Percentiles rank a stretch among this genome's conserved stretches.
These are phyloP conservation scores for Pyrenophora teres DNA, from an alignment of 2,329 filamentous ascomycete species.

Conservation along the genomic window DNA sequence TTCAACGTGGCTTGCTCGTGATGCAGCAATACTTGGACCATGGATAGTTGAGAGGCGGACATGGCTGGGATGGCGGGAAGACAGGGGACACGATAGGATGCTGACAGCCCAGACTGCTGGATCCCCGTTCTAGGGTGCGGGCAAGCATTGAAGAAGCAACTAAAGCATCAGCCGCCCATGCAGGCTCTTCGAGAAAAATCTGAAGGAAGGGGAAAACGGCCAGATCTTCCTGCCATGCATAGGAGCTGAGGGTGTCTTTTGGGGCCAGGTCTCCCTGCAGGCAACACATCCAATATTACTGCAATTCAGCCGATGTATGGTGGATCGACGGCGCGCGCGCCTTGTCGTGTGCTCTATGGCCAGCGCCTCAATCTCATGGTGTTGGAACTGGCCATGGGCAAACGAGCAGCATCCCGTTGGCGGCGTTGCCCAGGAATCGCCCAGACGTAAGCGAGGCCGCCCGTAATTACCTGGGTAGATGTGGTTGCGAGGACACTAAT, in stretches of 20 bases:
- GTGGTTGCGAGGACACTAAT: constrained; percentile 4
- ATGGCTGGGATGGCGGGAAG: constrained; percentile 6
- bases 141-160: constrained; percentile 13
- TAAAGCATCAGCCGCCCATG: constrained; percentile 10
- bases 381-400: constrained; percentile 7
- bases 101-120: constrained; percentile 6
- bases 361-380: constrained; percentile 3
- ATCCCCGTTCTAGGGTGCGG: constrained; percentile 1
- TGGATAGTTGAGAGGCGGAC: constrained; percentile 1
- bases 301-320: constrained; percentile 8
- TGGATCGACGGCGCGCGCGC: not conserved
- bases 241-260: not conserved
- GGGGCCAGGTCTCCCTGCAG: constrained; percentile 1
- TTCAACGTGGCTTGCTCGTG: not conserved
- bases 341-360: not conserved
- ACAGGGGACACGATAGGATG: constrained; percentile 4
- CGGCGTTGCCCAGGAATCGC: constrained; percentile 5
- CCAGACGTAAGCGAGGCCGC: constrained; percentile 11
- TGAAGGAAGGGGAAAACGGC: constrained; percentile 2
- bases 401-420: constrained; percentile 7
- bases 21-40: constrained; percentile 4
- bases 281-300: constrained; percentile 5
- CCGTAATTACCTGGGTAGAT: constrained; percentile 2
- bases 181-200: not conserved
- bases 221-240: constrained; percentile 3